Evolutionary conservation across 495 filamentous ascomycete genomes (phyloP), one percentile per base, ranked within the genome.

Genomic region (Hapsidospora chrysogenum): DNA sequence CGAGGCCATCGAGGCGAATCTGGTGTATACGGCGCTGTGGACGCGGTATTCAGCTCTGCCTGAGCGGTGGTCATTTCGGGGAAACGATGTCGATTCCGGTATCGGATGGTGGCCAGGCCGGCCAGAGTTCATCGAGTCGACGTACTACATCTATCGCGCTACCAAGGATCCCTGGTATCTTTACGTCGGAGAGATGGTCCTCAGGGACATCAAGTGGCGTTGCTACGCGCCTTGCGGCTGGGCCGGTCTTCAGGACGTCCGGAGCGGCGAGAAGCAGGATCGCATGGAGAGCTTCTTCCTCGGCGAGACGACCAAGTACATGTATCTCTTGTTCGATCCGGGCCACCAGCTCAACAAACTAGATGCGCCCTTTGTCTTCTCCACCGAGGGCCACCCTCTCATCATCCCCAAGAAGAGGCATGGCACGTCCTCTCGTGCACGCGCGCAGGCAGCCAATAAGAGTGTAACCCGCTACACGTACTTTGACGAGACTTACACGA

Each of bases 221-320:
- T 97, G 89, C 53, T 92, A 84, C 82, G 85, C 85, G 2, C 72
- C 73, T 34, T 97, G 89, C 48, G 89, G 89, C 33, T 96, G 85
- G 85, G 80, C 89, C 4, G 87, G 87, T 0, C 64, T 97, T n/a
- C 80, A 92, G 45, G 82, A 96, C 55, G 89, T 97, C 8, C 63
- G 78, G 20, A 85, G 69, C 28, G 92, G 87, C 0, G 81, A 95
- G 52, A 75, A 79, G 49, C 86, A 70, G 47, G 89, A 97, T 49
- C 78, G 89, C 13, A 97, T 97, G 89, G 89, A 97, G 59, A 96
- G 89, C 54, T 97, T 97, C 62, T 96, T 94, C 52, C 64, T 96
- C 1, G 85, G 92, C 3, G 89, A 97, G 56, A 97, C 89, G 0
- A 75, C 81, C 36, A 94, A 95, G 54, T 97, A 97, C 53, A 60